phyloP scores from a whole-genome alignment of 2,329 filamentous ascomycete species.

The Cordyceps farinosa region DNA sequence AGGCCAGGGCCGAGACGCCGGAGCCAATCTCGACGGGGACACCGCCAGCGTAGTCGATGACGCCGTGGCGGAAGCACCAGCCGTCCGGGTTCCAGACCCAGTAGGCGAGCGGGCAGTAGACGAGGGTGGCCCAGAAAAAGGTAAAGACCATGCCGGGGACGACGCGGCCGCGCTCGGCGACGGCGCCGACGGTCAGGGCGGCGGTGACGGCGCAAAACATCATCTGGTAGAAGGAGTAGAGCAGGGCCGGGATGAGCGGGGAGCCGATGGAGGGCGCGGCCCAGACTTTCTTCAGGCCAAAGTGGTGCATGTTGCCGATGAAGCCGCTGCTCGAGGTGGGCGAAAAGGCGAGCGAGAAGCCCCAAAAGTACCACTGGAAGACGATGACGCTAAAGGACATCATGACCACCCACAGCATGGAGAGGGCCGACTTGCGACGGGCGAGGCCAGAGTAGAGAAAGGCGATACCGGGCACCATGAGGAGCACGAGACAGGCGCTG shows the following conservation, averaged over 20 bases:
- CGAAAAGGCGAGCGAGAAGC: slow-evolving; percentile 92
- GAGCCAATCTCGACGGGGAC: slow-evolving; percentile 97
- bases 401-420: slow-evolving; percentile 97
- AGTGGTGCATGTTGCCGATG: slow-evolving; percentile 87
- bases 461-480: slow-evolving; percentile 95
- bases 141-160: slow-evolving; percentile 92
- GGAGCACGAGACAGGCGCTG: slow-evolving; percentile 83
- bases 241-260: slow-evolving; percentile 79
- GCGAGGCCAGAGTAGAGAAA: slow-evolving; percentile 97
- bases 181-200: slow-evolving; percentile 85
- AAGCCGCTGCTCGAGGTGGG: slow-evolving; percentile 77
- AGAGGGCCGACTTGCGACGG: slow-evolving; percentile 94
- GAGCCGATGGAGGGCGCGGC: slow-evolving; percentile 83
- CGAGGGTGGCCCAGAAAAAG: slow-evolving; percentile 94
- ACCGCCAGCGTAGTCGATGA: slow-evolving; percentile 93
- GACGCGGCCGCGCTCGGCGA: slow-evolving; percentile 89
- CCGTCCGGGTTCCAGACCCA: slow-evolving; percentile 96
- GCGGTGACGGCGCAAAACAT: slow-evolving; percentile 95
- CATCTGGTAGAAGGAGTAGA: slow-evolving; percentile 98
- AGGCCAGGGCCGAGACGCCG: slow-evolving; percentile 87
- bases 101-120: slow-evolving; percentile 95
- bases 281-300: slow-evolving; percentile 81
- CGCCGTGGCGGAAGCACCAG: slow-evolving; percentile 87
- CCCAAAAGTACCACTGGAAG: slow-evolving; percentile 99
- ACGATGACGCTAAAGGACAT: slow-evolving; percentile 85